phyloP scores from a whole-genome alignment of 495 filamentous ascomycete genomes.

The Penicillium paradoxum region DNA sequence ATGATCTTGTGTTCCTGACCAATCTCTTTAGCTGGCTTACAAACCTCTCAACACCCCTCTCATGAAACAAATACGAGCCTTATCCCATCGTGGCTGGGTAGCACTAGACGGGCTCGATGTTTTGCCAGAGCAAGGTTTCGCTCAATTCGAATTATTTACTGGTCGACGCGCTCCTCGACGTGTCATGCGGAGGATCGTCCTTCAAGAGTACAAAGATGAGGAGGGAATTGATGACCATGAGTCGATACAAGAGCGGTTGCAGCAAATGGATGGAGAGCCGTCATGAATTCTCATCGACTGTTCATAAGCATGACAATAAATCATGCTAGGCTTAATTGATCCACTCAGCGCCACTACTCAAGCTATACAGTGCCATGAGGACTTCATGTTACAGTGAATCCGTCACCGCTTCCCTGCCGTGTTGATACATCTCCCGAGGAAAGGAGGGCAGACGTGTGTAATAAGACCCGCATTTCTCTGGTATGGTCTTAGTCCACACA shows the following conservation, averaged over 20 bases:
- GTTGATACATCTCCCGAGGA: no score
- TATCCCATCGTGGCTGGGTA: constrained; percentile 62
- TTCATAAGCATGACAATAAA: background rate
- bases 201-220: constrained; percentile 38
- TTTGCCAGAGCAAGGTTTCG: constrained; percentile 73
- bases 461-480: no score
- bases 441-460: no score
- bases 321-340: background rate
- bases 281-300: constrained; percentile 20
- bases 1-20: background rate
- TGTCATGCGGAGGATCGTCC: constrained; percentile 53
- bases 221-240: constrained; percentile 33
- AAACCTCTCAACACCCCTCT: constrained; percentile 67
- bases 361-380: background rate
- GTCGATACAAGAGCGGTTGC: constrained; percentile 30
- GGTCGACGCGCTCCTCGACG: constrained; percentile 67
- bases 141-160: constrained; percentile 77
- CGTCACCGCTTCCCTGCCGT: no score
- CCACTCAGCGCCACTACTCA: background rate
- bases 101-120: constrained; percentile 73
- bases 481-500: no score
- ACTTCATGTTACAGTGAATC: background rate
- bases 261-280: constrained; percentile 37
- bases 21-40: constrained; percentile 55
- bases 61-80: constrained; percentile 54